A percentile compares a stretch with the other conserved stretches of the same genome.
Evolutionary conservation across 352 stramenopile species (phyloP).

Genomic region (Globisporangium radiosum): DNA sequence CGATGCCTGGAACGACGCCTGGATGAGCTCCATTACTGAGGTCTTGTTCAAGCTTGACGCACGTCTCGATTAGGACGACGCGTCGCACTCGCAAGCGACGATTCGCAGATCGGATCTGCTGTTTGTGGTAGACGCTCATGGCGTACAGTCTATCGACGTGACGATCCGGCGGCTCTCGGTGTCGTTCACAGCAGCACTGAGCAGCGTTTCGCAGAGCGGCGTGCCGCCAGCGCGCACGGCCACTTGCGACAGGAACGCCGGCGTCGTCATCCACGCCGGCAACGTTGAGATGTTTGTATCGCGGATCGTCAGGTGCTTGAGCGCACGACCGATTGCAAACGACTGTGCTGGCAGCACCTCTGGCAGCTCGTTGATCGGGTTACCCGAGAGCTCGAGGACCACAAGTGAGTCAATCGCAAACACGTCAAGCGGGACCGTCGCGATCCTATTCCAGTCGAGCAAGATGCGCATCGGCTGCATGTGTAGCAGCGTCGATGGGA

Average conservation of each 20-base stretch:
- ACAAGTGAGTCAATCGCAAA: constrained; percentile 12
- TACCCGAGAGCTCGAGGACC: constrained; percentile 3
- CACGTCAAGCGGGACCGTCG: constrained; percentile 1
- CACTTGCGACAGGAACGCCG: constrained; percentile 6
- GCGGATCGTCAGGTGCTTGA: constrained; percentile 7
- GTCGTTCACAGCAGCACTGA: not conserved
- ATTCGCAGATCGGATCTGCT: not conserved
- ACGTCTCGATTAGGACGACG: not conserved
- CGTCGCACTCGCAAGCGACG: not conserved
- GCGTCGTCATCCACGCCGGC: constrained; percentile 11
- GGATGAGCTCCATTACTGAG: constrained; percentile 43
- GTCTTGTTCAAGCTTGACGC: too few relatives aligned
- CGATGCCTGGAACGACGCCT: constrained; percentile 57
- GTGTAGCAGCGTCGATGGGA: constrained; percentile 3
- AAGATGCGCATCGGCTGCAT: constrained; percentile 13
- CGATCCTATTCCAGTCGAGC: constrained; percentile 10
- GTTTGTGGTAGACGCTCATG: not conserved
- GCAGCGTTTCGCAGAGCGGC: constrained; percentile 7
- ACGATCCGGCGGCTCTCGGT: not conserved
- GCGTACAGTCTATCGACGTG: not conserved
- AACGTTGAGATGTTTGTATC: constrained; percentile 9
- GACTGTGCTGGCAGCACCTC: not conserved
- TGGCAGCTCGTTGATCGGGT: constrained; percentile 5
- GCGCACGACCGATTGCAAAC: constrained; percentile 1
- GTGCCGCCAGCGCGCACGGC: constrained; percentile 7